Base-by-base conservation (phyloP, 192 early-diverging fungal genomes). In the Coemansia sp. region DNA sequence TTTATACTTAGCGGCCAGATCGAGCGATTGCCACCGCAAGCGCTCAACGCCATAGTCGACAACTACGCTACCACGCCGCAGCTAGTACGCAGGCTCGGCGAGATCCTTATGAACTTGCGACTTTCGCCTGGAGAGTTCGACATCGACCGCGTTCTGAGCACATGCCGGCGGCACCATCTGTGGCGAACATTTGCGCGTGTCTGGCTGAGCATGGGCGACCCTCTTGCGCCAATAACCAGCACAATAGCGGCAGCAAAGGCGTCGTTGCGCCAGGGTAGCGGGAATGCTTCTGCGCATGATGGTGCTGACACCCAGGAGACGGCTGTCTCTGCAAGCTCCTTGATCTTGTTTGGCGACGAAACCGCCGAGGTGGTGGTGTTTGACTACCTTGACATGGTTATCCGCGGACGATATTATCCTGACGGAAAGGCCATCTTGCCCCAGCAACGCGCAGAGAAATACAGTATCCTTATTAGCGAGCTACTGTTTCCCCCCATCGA, bases 141-240 rank as follows among this genome's bases (percentile, higher is more conserved):
- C 51, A 57, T 78, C 49, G 80, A 83, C 58, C 64, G 68, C 6
- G 80, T 83, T 15, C 62, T 83, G 38, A 60, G 45, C 39, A 78
- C 69, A 41, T 83, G 80, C 34, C 75, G 69, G 23, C 38, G 49
- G 15, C 72, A 75, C 63, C 68, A 63, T 7, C 65, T 83, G 38
- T 83, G 80, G 80, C 64, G 80, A n/a, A 78, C 80, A 30, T 83
- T 77, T 75, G 75, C 80, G n/a, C 75, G 80, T 14, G 80, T 83
- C 4, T 83, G 80, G 80, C 63, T 83, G 30, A 60, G 63, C 45
- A 64, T 78, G 72, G 75, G 75, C 55, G 80, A 83, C 41, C 78
- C 78, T 6, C 46, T 70, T 39, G 71, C 78, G 21, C 73, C 78
- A 16, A 48, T 81, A 18, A 63, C 46, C 39, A 61, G 61, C 38